Evolutionary conservation across 1,139 yeast species (phyloP).

Genomic region (Meyerozyma sp.): DNA sequence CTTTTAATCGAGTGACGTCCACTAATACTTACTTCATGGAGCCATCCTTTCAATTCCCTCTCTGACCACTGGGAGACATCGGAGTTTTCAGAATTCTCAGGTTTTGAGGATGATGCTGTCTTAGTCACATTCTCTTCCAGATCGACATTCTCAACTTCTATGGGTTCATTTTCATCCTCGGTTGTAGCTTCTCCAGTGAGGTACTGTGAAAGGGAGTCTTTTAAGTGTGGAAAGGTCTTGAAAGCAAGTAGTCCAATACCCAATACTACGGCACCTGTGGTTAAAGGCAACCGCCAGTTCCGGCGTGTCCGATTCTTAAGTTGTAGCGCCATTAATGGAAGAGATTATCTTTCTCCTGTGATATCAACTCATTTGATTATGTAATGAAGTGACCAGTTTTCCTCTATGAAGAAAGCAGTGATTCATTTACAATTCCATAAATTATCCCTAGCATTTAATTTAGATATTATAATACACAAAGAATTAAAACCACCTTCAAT

Average conservation of each 20-base stretch:
- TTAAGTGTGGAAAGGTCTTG: slow-evolving; percentile 51
- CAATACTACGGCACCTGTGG: slow-evolving; percentile 36
- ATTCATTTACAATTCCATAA: not conserved
- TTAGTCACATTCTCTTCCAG: slow-evolving; percentile 6
- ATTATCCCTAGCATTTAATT: not conserved
- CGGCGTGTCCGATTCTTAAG: slow-evolving; percentile 5
- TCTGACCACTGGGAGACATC: slow-evolving; percentile 34
- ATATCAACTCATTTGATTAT: not conserved
- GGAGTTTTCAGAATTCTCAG: slow-evolving; percentile 13
- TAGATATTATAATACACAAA: slow-evolving; percentile 3
- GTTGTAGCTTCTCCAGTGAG: slow-evolving; percentile 14
- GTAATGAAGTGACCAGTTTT: not conserved
- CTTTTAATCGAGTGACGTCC: not conserved
- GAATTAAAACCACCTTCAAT: slow-evolving; percentile 4
- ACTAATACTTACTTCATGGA: slow-evolving; percentile 24
- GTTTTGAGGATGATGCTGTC: slow-evolving; percentile 10
- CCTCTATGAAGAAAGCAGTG: not conserved
- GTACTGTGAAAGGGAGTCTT: slow-evolving; percentile 19
- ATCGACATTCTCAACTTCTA: slow-evolving; percentile 14
- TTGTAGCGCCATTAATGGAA: slow-evolving; percentile 8
- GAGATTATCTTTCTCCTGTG: not conserved
- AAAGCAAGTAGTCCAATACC: slow-evolving; percentile 43
- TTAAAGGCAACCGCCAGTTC: slow-evolving; percentile 14
- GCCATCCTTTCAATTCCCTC: slow-evolving; percentile 34
- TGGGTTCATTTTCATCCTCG: slow-evolving; percentile 17